A percentile compares a stretch with the other conserved stretches of the same genome.
Evolutionary conservation across 768 basidiomycete genomes (phyloP).

Genomic region (Lactifluus pinguis): DNA sequence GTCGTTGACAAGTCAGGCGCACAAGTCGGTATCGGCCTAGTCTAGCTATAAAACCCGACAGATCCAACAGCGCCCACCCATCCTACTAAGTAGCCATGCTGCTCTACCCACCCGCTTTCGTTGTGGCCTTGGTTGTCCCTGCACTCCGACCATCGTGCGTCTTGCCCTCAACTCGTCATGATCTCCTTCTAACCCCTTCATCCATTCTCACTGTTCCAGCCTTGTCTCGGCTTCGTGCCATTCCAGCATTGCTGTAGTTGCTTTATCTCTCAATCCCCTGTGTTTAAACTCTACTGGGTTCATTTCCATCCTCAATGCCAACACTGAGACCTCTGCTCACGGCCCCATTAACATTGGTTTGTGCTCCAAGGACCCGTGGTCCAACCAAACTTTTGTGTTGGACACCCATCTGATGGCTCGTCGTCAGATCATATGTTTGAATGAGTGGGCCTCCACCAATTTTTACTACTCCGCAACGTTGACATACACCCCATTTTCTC

Average conservation of each 20-base stretch:
- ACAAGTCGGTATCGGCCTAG: background rate
- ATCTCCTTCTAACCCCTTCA: background rate
- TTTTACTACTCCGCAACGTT: background rate
- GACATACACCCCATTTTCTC: background rate
- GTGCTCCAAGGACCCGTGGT: conserved; percentile 45
- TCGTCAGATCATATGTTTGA: conserved; percentile 50
- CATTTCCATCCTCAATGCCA: conserved; percentile 30
- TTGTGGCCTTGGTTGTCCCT: conserved; percentile 13
- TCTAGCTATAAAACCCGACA: background rate
- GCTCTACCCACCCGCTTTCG: background rate
- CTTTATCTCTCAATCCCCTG: conserved; percentile 32
- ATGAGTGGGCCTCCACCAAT: conserved; percentile 42
- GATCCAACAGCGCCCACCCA: background rate
- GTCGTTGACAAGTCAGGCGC: background rate
- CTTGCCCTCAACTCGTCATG: background rate
- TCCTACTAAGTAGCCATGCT: background rate
- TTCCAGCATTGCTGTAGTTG: conserved; percentile 36
- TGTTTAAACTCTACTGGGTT: conserved; percentile 45
- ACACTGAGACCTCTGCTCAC: conserved; percentile 34
- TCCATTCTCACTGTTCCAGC: background rate
- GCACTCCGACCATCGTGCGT: conserved; percentile 19
- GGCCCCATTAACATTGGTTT: conserved; percentile 41
- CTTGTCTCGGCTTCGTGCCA: conserved; percentile 43
- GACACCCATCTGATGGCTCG: conserved; percentile 50
- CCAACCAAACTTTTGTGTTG: conserved; percentile 51